phyloP scores from a whole-genome alignment of 192 early-diverging fungal genomes.

The Coemansia sp. region DNA sequence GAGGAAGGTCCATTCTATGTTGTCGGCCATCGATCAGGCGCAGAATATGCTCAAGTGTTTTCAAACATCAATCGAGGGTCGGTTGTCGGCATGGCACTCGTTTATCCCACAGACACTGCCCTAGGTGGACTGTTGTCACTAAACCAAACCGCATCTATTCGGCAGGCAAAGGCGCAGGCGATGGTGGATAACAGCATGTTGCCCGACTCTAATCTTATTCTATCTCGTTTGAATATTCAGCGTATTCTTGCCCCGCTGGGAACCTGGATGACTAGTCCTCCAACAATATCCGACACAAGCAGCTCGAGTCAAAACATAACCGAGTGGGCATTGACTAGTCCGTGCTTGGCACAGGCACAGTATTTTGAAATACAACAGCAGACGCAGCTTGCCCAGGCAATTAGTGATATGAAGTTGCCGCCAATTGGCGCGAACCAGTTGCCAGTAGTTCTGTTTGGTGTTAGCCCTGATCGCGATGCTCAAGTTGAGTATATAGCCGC shows the following conservation, averaged over 20 bases:
- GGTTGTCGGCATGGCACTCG: slow-evolving; percentile 34
- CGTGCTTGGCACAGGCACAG: slow-evolving; percentile 35
- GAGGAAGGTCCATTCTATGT: slow-evolving; percentile 42
- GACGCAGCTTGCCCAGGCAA: neutral
- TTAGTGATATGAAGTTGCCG: slow-evolving; percentile 1
- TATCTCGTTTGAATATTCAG: slow-evolving; percentile 15
- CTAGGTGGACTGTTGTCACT: slow-evolving; percentile 15
- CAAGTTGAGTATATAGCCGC: slow-evolving; percentile 5
- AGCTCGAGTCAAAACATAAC: slow-evolving; percentile 9
- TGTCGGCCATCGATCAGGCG: slow-evolving; percentile 39
- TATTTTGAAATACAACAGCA: slow-evolving; percentile 26
- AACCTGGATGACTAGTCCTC: slow-evolving; percentile 11
- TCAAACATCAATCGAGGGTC: slow-evolving; percentile 9
- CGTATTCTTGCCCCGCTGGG: slow-evolving; percentile 31
- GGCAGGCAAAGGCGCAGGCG: neutral
- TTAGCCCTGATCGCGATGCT: neutral
- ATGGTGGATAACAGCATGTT: slow-evolving; percentile 10
- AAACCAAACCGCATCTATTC: neutral
- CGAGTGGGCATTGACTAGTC: slow-evolving; percentile 28
- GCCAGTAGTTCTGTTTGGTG: slow-evolving; percentile 28
- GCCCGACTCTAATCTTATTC: slow-evolving; percentile 5
- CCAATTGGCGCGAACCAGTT: neutral
- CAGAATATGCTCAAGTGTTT: slow-evolving; percentile 37
- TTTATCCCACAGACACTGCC: slow-evolving; percentile 30
- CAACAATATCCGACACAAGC: slow-evolving; percentile 5